Base-by-base conservation (phyloP, 2,329 filamentous ascomycete genomes). In the Penicillium sp. region DNA sequence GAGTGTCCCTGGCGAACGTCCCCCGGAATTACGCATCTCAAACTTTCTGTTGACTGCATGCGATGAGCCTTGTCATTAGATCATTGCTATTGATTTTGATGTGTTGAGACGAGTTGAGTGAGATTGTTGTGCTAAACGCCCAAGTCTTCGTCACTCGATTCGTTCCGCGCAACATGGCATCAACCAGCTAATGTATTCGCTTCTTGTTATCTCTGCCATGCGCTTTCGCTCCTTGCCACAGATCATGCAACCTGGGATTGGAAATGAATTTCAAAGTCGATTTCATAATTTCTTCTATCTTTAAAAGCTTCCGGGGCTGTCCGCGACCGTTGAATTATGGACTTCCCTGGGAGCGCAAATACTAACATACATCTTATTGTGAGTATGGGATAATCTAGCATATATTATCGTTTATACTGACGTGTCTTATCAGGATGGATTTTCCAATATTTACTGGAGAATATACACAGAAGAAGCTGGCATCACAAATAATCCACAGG, bases 321-420 rank as follows among this genome's bases (percentile, higher is more conserved):
- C 56, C 59, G 62, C 61, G 59, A 57, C 61, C 54, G 45, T 55
- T 64, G 59, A 70, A 73, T 53, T 59, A 76, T 76, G 74, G 74
- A 76, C 61, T 76, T 76, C 65, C 74, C 74, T 56, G 71, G 70
- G 59, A 68, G 66, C 56, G 71, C 71, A 54, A 70, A 69, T 60
- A 76, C 74, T 41, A 76, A 76, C 59, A 65, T 76, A 59, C 70
- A 68, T 63, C 64, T 70, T 51, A 71, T 76, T 65, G 74, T 76
- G 68, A 61, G 74, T 69, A 40, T 52, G 16, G 34, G 42, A 44
- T 39, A 9, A n/a, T 47, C 30, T 39, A 26, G 23, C 7, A 18
- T 34, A 26, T 26, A n/a, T 19, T 38, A 30, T 16, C 23, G 30
- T 18, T 23, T 26, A 51, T 34, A 56, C 65, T 72, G 63, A 72